Evolutionary conservation across 2,329 filamentous ascomycete genomes (phyloP).

Genomic region (Trichoderma atroviride): DNA sequence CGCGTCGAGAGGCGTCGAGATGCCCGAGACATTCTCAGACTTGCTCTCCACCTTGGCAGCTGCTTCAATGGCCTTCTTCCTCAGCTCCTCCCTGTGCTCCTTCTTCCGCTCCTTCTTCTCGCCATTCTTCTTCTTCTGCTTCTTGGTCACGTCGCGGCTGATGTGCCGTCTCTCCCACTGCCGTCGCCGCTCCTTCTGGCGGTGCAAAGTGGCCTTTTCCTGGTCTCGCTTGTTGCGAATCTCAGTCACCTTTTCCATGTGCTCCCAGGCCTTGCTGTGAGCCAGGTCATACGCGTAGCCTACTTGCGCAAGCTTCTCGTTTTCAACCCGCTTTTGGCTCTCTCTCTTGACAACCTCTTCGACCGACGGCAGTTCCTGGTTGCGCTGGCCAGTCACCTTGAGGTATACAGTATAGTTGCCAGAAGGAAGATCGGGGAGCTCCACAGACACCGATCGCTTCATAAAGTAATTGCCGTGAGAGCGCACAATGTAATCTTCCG

Average conservation of each 20-base stretch:
- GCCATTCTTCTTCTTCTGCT: slow-evolving; percentile 45
- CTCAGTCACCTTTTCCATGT: slow-evolving; percentile 54
- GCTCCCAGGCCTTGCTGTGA: slow-evolving; percentile 58
- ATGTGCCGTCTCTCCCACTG: slow-evolving; percentile 55
- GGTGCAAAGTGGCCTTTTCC: slow-evolving; percentile 52
- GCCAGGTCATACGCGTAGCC: slow-evolving; percentile 63
- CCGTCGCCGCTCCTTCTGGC: slow-evolving; percentile 49
- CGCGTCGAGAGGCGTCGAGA: slow-evolving; percentile 22
- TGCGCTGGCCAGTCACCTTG: slow-evolving; percentile 55
- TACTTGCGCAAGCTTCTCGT: slow-evolving; percentile 62
- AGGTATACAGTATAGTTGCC: slow-evolving; percentile 62
- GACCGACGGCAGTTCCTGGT: slow-evolving; percentile 48
- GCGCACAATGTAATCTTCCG: slow-evolving; percentile 62
- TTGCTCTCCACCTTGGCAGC: slow-evolving; percentile 2
- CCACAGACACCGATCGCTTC: slow-evolving; percentile 60
- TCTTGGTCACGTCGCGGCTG: slow-evolving; percentile 46
- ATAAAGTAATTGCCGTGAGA: slow-evolving; percentile 62
- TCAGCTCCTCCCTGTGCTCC: slow-evolving; percentile 35
- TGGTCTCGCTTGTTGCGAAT: slow-evolving; percentile 54
- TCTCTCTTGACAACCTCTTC: slow-evolving; percentile 61
- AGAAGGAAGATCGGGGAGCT: slow-evolving; percentile 56
- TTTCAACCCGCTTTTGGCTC: slow-evolving; percentile 50
- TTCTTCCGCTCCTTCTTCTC: slow-evolving; percentile 41
- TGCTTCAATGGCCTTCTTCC: slow-evolving; percentile 33
- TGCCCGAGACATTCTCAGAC: background rate